Percentiles rank a stretch among this genome's conserved stretches.
phyloP scores from a whole-genome alignment of 2,329 filamentous ascomycete genomes.

The Beauveria medogensis region DNA sequence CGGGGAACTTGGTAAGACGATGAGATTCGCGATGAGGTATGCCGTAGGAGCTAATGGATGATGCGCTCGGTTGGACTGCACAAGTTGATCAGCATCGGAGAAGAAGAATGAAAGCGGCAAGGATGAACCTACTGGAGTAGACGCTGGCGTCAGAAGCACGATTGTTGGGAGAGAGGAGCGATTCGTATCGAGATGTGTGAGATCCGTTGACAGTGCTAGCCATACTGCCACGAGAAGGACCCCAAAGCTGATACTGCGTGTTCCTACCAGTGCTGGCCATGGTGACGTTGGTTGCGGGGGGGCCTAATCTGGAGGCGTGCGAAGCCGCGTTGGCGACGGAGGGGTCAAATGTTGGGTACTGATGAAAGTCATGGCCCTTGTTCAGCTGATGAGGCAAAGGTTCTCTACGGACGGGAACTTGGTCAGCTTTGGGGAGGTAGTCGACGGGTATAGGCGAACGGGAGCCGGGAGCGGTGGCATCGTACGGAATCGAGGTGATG shows the following conservation, averaged over 20 bases:
- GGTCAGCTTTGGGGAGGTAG: slow-evolving; percentile 60
- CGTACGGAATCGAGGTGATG: slow-evolving; percentile 83
- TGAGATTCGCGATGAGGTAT: slow-evolving; percentile 47
- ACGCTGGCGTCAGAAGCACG: slow-evolving; percentile 51
- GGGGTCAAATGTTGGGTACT: slow-evolving; percentile 70
- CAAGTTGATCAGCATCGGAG: slow-evolving; percentile 16
- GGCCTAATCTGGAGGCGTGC: slow-evolving; percentile 47
- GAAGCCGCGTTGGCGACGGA: slow-evolving; percentile 37
- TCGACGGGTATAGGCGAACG: slow-evolving; percentile 66
- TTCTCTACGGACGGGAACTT: slow-evolving; percentile 56
- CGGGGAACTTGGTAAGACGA: slow-evolving; percentile 46
- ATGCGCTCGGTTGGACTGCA: slow-evolving; percentile 45
- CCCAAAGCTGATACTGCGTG: slow-evolving; percentile 73
- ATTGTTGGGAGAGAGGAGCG: slow-evolving; percentile 50
- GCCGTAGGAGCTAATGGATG: slow-evolving; percentile 47
- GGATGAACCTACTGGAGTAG: slow-evolving; percentile 44
- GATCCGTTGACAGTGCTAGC: slow-evolving; percentile 42
- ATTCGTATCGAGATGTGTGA: slow-evolving; percentile 56
- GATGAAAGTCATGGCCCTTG: slow-evolving; percentile 76
- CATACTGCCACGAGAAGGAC: slow-evolving; percentile 43
- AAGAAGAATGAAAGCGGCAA: background rate
- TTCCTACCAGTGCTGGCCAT: slow-evolving; percentile 66
- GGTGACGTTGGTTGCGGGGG: slow-evolving; percentile 53
- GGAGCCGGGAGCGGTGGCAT: slow-evolving; percentile 56
- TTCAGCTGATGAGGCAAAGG: slow-evolving; percentile 77